Evolutionary conservation across 2,329 filamentous ascomycete genomes (phyloP), one percentile per base, ranked within the genome.

Genomic region (Talaromyces rugulosus): DNA sequence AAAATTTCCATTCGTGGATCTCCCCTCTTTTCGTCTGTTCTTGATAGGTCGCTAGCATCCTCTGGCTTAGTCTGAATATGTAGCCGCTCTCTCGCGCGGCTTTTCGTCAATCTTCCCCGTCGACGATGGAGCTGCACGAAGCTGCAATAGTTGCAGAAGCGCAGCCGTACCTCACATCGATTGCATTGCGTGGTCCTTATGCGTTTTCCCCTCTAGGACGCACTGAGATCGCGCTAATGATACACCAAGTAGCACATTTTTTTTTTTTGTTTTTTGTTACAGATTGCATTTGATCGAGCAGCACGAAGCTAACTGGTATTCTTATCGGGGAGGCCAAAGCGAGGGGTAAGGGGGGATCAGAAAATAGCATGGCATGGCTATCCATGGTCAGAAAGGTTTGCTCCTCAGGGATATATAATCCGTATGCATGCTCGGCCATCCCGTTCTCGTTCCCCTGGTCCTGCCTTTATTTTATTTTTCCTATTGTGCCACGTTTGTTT

Each of bases 1-100:
- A 31, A 63, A 28, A 40, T 53, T 55, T 61, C 72, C 65, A 73
- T 73, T 75, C 68, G 73, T 62, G 42, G 65, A 74, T 75, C 72
- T 64, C 16, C 36, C 56, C 36, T 57, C 60, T 65, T 58, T 53
- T 53, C 16, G 5, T 1, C 50, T 4, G 50, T 3, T 27, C 18
- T n/a, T 51, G 27, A 51, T 51, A 51, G 50, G 12, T 4, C 11
- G 14, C 27, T 31, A 31, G 14, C 12, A 16, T 23, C 27, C 14
- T 31, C 30, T 30, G 27, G 27, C 7, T 31, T 27, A 53, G 30
- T 31, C 50, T 27, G 30, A 31, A 53, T 7, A 30, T 16, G 50
- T 53, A 9, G 50, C 50, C 28, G 28, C n/a, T 31, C 27, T 31
- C 50, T 53, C 54, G 31, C 54, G 51, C 59, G 59, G 59, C 31